phyloP scores from a whole-genome alignment of 1,284 basidiomycete genomes.

The Ustilago lituana region DNA sequence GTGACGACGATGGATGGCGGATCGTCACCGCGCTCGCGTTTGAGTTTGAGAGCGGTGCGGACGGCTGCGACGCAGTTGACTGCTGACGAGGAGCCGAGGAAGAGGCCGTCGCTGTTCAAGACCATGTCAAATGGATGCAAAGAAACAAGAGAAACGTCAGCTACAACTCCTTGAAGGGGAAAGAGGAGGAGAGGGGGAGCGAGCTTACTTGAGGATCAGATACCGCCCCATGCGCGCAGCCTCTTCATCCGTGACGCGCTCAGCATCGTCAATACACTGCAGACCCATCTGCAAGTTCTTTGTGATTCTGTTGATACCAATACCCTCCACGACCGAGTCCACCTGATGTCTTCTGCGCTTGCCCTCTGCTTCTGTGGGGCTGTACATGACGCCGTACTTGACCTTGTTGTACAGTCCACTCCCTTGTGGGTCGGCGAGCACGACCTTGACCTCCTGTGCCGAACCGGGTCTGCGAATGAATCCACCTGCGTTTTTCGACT shows the following conservation, averaged over 20 bases:
- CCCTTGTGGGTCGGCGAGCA: slow-evolving; percentile 90
- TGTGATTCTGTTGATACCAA: slow-evolving; percentile 72
- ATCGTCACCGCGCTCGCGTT: slow-evolving; percentile 34
- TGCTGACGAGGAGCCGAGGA: slow-evolving; percentile 93
- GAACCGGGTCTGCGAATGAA: slow-evolving; percentile 24
- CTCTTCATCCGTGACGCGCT: slow-evolving; percentile 61
- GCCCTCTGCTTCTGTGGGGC: slow-evolving; percentile 88
- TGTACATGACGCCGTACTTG: slow-evolving; percentile 85
- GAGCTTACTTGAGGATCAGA: slow-evolving; percentile 51
- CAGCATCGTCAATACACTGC: slow-evolving; percentile 59
- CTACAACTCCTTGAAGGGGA: too few species aligned
- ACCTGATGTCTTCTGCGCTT: slow-evolving; percentile 87
- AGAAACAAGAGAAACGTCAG: too few species aligned
- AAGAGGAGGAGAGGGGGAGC: too few species aligned
- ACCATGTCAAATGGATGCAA: not conserved
- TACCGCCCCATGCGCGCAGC: slow-evolving; percentile 62
- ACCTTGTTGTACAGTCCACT: slow-evolving; percentile 92
- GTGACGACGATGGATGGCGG: slow-evolving; percentile 61
- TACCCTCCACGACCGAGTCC: slow-evolving; percentile 71
- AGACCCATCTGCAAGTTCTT: slow-evolving; percentile 60
- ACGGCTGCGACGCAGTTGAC: slow-evolving; percentile 93
- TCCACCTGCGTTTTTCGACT: slow-evolving; percentile 20
- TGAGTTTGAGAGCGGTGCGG: slow-evolving; percentile 57
- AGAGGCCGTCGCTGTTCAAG: slow-evolving; percentile 83
- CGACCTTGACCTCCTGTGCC: slow-evolving; percentile 60